Conservation (phyloP, 768 basidiomycete species). For the Cytidiella melzeri region DNA sequence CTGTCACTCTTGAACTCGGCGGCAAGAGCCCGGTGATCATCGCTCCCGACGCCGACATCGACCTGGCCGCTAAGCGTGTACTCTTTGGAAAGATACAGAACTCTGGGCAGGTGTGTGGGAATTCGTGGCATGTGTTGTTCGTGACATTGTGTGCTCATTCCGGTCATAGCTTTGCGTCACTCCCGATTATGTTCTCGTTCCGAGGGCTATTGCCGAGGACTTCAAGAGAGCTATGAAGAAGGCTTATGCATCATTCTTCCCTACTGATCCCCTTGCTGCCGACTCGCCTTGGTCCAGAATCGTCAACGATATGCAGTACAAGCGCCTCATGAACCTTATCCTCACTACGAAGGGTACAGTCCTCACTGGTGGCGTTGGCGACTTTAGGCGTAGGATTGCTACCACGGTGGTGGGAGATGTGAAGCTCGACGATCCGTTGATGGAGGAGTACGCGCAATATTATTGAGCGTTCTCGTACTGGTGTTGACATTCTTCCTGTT, state of each 20-base stretch:
- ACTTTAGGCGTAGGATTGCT: conserved; percentile 39
- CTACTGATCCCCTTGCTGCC: conserved; percentile 39
- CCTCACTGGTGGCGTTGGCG: conserved; percentile 43
- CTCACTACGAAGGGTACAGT: conserved; percentile 48
- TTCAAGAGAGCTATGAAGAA: conserved; percentile 40
- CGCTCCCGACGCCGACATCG: conserved; percentile 36
- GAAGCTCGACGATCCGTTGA: conserved; percentile 43
- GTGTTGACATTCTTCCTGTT: not conserved
- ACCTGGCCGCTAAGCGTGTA: conserved; percentile 54
- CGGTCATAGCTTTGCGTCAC: conserved; percentile 31
- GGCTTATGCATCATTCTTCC: conserved; percentile 43
- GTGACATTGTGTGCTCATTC: not conserved
- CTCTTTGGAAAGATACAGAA: conserved; percentile 57
- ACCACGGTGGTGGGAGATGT: conserved; percentile 56
- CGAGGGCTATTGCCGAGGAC: conserved; percentile 34
- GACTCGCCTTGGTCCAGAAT: conserved; percentile 39
- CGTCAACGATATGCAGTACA: conserved; percentile 45
- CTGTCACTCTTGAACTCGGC: conserved; percentile 35
- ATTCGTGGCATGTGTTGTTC: too few species aligned
- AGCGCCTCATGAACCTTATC: conserved; percentile 46
- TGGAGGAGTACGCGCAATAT: conserved; percentile 43
- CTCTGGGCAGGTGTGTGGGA: conserved; percentile 14
- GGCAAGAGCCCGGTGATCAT: conserved; percentile 44
- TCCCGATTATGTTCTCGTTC: conserved; percentile 41
- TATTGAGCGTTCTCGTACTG: not conserved